A percentile compares a stretch with the other conserved stretches of the same genome.
phyloP scores from a whole-genome alignment of 2,329 filamentous ascomycete species.

The Colletotrichum salicis region DNA sequence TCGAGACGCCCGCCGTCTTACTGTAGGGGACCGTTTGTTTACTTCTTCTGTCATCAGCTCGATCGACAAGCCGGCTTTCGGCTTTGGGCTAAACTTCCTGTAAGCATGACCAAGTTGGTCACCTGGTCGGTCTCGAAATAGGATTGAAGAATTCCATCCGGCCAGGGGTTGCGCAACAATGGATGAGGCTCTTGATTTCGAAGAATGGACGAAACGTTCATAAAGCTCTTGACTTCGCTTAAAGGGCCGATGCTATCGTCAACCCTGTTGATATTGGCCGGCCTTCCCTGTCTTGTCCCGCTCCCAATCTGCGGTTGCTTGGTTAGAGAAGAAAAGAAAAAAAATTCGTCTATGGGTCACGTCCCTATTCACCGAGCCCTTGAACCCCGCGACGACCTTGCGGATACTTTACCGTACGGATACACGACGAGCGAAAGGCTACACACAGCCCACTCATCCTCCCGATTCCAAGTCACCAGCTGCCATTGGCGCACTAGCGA shows the following conservation, averaged over 20 bases:
- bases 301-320: conserved; percentile 30
- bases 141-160: conserved; percentile 23
- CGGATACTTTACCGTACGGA: background rate
- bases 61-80: conserved; percentile 11
- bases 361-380: conserved; percentile 18
- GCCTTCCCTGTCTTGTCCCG: conserved; percentile 27
- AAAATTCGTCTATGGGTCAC: background rate
- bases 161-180: conserved; percentile 8
- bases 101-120: background rate
- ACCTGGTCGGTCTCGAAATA: conserved; percentile 20
- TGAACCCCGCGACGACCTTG: conserved; percentile 25
- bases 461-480: conserved; percentile 10
- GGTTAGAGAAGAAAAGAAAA: conserved; percentile 26
- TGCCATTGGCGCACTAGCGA: conserved; percentile 31
- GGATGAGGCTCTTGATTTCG: conserved; percentile 3
- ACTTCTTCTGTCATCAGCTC: conserved; percentile 24
- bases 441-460: conserved; percentile 23
- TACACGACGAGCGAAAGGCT: conserved; percentile 5
- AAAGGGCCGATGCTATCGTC: conserved; percentile 27
- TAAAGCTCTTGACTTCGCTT: conserved; percentile 19
- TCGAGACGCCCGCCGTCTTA: conserved; percentile 26
- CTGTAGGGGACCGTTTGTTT: conserved; percentile 31
- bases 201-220: background rate
- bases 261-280: conserved; percentile 29
- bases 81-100: background rate